phyloP scores from a whole-genome alignment of 352 stramenopile species.

The Phytophthora uliginosa region DNA sequence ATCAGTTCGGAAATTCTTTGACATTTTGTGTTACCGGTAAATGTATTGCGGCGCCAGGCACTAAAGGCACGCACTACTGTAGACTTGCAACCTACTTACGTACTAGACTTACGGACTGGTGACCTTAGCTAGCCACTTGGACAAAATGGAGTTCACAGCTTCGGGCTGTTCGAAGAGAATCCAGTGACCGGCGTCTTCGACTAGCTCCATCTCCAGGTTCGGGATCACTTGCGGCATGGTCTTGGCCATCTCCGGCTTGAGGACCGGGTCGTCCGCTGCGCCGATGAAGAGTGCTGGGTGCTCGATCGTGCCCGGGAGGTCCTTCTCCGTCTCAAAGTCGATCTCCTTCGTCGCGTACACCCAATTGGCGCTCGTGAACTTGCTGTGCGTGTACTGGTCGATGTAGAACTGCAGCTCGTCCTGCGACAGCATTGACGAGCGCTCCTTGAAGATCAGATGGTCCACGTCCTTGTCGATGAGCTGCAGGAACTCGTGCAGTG shows the following conservation, averaged over 20 bases:
- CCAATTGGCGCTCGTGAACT: conserved; percentile 47
- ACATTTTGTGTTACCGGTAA: neutral
- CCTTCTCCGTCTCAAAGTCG: conserved; percentile 56
- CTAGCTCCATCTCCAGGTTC: conserved; percentile 46
- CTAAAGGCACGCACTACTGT: no score
- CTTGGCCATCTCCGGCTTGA: conserved; percentile 55
- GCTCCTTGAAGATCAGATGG: conserved; percentile 44
- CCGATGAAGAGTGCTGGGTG: conserved; percentile 59
- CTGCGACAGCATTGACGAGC: conserved; percentile 46
- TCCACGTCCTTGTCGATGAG: conserved; percentile 32
- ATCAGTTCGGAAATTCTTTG: neutral
- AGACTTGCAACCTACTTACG: no score
- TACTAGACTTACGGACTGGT: conserved; percentile 23
- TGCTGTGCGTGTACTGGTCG: conserved; percentile 43
- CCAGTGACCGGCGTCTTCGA: conserved; percentile 56
- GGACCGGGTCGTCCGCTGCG: conserved; percentile 46
- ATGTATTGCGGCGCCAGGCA: neutral
- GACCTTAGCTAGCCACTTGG: conserved; percentile 47
- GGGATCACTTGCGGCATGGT: conserved; percentile 52
- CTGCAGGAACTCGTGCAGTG: conserved; percentile 40
- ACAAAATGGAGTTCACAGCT: conserved; percentile 51
- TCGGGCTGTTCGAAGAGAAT: conserved; percentile 48
- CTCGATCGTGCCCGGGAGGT: conserved; percentile 39
- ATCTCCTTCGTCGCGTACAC: conserved; percentile 53
- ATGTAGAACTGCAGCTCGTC: conserved; percentile 60